Evolutionary conservation across 2,329 filamentous ascomycete species (phyloP).

Genomic region (Colletotrichum sp.): DNA sequence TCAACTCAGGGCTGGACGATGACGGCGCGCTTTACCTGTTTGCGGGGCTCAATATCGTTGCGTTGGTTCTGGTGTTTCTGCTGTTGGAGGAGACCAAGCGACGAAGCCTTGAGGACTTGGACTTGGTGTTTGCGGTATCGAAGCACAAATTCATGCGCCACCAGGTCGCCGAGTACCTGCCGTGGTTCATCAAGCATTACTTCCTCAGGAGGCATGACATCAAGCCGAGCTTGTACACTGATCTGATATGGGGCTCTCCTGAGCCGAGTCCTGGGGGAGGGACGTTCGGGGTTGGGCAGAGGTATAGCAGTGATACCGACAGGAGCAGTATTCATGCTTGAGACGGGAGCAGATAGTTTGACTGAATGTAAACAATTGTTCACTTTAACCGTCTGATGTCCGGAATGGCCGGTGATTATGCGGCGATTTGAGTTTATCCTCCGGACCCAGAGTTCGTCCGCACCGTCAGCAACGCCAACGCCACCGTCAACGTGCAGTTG

Average conservation of each 20-base stretch:
- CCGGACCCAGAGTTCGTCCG: neutral
- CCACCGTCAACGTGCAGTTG: neutral
- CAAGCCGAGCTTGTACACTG: conserved; percentile 37
- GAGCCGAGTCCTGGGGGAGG: neutral
- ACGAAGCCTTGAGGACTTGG: conserved; percentile 44
- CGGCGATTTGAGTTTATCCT: neutral
- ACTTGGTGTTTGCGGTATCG: conserved; percentile 40
- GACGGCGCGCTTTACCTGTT: conserved; percentile 49
- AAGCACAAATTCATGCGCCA: conserved; percentile 43
- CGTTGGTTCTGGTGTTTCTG: conserved; percentile 50
- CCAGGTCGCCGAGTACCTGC: conserved; percentile 37
- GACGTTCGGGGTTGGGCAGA: neutral
- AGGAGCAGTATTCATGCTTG: conserved; percentile 1
- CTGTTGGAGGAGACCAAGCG: conserved; percentile 48
- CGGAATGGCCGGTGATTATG: neutral
- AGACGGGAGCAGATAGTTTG: neutral
- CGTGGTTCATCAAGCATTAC: conserved; percentile 36
- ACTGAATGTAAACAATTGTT: neutral
- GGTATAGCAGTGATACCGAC: neutral
- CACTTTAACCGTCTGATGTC: neutral
- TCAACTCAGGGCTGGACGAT: conserved; percentile 29
- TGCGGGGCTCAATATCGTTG: conserved; percentile 49
- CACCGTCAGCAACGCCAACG: neutral
- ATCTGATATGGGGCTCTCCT: conserved; percentile 32
- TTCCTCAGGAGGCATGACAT: conserved; percentile 23